Percentiles rank a stretch among this genome's conserved stretches.
These are phyloP conservation scores for Fusarium coicis DNA, from an alignment of 2,329 filamentous ascomycete species.

Conservation along the genomic window DNA sequence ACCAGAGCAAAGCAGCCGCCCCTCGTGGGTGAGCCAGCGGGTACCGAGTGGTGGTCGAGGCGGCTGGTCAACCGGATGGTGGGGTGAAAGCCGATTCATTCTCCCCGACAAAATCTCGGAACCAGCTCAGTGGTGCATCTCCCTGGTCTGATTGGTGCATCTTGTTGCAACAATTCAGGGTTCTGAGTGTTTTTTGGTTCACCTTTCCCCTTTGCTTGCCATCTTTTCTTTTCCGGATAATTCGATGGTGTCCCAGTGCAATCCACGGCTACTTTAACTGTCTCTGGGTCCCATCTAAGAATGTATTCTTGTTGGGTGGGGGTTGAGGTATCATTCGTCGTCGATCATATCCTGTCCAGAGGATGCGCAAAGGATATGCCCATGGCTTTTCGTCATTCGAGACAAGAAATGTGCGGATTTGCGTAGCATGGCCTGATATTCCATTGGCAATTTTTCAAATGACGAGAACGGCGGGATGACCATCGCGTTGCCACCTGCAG, in stretches of 20 bases:
- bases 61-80: conserved; percentile 27
- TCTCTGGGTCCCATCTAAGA: conserved; percentile 15
- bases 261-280: conserved; percentile 6
- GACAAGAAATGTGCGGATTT: conserved; percentile 6
- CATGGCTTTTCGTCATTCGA: conserved; percentile 23
- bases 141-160: conserved; percentile 33
- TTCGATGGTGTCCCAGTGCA: conserved; percentile 4
- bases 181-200: conserved; percentile 31
- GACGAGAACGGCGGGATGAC: background rate
- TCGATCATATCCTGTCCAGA: conserved; percentile 37
- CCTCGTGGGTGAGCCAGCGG: conserved; percentile 37
- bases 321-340: conserved; percentile 31
- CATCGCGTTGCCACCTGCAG: conserved; percentile 1
- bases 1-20: conserved; percentile 26
- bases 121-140: conserved; percentile 40
- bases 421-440: conserved; percentile 2
- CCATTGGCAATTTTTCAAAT: background rate
- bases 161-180: conserved; percentile 23
- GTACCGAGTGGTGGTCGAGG: conserved; percentile 31
- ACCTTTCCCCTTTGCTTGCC: conserved; percentile 11
- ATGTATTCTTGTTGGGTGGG: conserved; percentile 26
- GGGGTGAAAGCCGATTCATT: conserved; percentile 36
- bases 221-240: conserved; percentile 27
- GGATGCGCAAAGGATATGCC: conserved; percentile 15
- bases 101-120: conserved; percentile 46